These are phyloP conservation scores for Kwoniella botswanensis DNA, from an alignment of 768 basidiomycete species.

Conservation along the genomic window DNA sequence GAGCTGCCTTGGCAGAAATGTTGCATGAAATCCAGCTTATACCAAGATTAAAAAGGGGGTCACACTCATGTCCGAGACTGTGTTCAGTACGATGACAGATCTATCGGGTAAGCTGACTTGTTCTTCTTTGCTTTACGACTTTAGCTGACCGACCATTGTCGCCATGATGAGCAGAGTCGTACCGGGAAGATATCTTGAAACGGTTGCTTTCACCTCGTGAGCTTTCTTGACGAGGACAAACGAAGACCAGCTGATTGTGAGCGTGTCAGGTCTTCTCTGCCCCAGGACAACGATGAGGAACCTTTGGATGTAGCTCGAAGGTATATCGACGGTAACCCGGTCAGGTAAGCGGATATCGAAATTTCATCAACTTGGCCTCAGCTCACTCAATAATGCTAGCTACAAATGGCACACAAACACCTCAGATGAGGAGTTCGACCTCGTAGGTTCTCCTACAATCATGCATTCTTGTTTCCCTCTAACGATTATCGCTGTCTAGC, in stretches of 20 bases:
- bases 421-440: conserved; percentile 31
- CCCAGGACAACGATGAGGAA: conserved; percentile 7
- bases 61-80: conserved; percentile 84
- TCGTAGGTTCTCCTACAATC: conserved; percentile 70
- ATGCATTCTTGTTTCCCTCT: conserved; percentile 20
- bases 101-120: conserved; percentile 70
- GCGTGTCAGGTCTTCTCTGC: conserved; percentile 20
- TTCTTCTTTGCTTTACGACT: background rate
- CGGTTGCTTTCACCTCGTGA: conserved; percentile 67
- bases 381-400: conserved; percentile 1
- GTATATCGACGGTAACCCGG: conserved; percentile 58
- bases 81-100: conserved; percentile 71
- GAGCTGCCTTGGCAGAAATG: conserved; percentile 44
- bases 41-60: conserved; percentile 57
- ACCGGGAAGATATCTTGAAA: conserved; percentile 83
- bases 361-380: background rate
- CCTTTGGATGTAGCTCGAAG: conserved; percentile 61
- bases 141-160: too few relatives aligned
- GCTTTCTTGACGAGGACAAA: conserved; percentile 13
- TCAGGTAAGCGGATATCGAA: conserved; percentile 5
- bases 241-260: background rate
- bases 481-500: conserved; percentile 17
- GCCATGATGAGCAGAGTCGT: conserved; percentile 38
- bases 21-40: conserved; percentile 6
- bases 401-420: conserved; percentile 69